phyloP scores from a whole-genome alignment of 257 asterid genomes.

The Solanum medicagineum region DNA sequence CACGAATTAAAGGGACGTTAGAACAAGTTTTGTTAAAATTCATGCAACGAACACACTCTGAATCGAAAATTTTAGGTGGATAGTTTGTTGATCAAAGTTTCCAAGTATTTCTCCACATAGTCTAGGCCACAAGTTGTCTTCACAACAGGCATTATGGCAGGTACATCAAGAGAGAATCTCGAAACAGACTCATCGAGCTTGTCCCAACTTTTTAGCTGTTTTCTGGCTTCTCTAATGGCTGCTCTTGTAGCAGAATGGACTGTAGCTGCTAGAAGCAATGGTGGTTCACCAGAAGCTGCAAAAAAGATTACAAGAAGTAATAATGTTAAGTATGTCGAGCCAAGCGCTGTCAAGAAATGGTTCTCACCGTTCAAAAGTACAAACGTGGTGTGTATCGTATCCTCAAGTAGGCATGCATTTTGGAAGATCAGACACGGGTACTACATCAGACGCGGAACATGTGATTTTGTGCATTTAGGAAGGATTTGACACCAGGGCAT shows the following conservation, averaged over 20 bases:
- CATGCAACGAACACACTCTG: neutral
- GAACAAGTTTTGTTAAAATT: neutral
- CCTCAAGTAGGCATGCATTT: too few relatives aligned
- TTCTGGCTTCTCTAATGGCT: slow-evolving; percentile 47
- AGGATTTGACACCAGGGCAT: too few relatives aligned
- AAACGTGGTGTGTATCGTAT: too few relatives aligned
- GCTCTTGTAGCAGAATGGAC: slow-evolving; percentile 66
- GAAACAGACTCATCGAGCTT: neutral
- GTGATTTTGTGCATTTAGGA: too few relatives aligned
- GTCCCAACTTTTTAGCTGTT: slow-evolving; percentile 1
- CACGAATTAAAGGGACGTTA: neutral
- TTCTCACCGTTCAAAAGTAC: too few relatives aligned
- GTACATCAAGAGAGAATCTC: slow-evolving; percentile 6
- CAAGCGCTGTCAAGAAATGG: neutral
- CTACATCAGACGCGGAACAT: too few relatives aligned
- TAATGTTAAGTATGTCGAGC: neutral
- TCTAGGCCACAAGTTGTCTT: slow-evolving; percentile 8
- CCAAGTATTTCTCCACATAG: slow-evolving; percentile 6
- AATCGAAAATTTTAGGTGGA: neutral
- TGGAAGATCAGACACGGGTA: too few relatives aligned
- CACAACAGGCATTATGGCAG: slow-evolving; percentile 11
- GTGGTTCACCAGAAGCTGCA: slow-evolving; percentile 89
- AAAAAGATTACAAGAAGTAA: neutral
- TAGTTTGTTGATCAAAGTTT: slow-evolving; percentile 1
- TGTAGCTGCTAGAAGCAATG: slow-evolving; percentile 60